phyloP scores from a whole-genome alignment of 352 stramenopile genomes.

The Thalassiosira ordinaria region DNA sequence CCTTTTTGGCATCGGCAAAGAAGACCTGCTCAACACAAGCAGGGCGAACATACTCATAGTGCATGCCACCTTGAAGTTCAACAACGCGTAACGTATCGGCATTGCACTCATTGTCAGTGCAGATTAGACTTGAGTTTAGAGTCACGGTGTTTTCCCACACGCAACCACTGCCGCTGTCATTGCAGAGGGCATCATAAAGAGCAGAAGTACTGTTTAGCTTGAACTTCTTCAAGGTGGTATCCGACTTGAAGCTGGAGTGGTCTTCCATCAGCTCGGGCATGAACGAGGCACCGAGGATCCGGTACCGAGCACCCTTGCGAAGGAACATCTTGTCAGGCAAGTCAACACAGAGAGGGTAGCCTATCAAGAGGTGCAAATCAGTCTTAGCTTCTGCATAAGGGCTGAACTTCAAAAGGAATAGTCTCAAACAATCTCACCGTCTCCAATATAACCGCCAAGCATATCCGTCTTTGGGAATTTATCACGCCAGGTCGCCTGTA shows the following conservation, averaged over 20 bases:
- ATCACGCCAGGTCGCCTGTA: constrained; percentile 66
- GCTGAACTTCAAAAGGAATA: too few species aligned
- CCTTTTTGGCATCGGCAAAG: constrained; percentile 65
- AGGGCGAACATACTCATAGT: constrained; percentile 79
- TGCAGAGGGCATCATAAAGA: constrained; percentile 59
- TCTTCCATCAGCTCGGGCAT: constrained; percentile 61
- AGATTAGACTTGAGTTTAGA: constrained; percentile 52
- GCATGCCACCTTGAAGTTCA: constrained; percentile 55
- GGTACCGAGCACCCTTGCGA: constrained; percentile 57
- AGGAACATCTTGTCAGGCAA: constrained; percentile 65
- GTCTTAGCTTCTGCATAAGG: neutral
- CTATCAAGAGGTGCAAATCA: constrained; percentile 10
- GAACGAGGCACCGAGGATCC: constrained; percentile 50
- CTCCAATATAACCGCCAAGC: constrained; percentile 68
- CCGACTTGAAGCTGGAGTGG: constrained; percentile 38
- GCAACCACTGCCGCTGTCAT: constrained; percentile 52
- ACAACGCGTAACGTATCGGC: constrained; percentile 76
- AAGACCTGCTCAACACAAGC: constrained; percentile 79
- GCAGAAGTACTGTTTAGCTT: constrained; percentile 33
- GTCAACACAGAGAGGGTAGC: constrained; percentile 11
- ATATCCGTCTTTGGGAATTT: constrained; percentile 79
- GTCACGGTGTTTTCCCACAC: constrained; percentile 57
- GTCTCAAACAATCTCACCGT: constrained; percentile 55
- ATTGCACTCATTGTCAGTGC: constrained; percentile 63
- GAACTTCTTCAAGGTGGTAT: constrained; percentile 50